Percentiles rank a stretch among this genome's conserved stretches.
These are phyloP conservation scores for Eucalyptus virginea DNA, from an alignment of 345 rosid genomes.

Conservation along the genomic window DNA sequence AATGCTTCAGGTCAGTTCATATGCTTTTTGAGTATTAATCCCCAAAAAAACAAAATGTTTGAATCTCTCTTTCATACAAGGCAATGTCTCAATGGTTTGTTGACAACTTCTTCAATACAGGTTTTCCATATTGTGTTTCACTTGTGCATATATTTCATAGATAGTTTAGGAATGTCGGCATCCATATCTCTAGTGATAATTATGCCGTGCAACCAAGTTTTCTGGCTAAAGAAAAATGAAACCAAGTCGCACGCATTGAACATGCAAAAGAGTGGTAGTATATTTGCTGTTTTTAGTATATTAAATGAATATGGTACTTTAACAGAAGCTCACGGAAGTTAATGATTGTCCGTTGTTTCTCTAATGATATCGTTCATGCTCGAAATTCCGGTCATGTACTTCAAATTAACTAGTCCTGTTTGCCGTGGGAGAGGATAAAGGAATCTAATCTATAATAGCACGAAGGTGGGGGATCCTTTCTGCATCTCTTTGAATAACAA, in stretches of 20 bases:
- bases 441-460: not conserved
- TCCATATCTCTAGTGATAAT: not conserved
- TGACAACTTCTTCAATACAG: not conserved
- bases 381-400: not conserved
- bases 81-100: not conserved
- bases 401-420: not conserved
- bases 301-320: not conserved
- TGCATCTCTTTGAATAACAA: not conserved
- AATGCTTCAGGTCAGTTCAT: constrained; percentile 4
- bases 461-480: not conserved
- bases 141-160: not conserved
- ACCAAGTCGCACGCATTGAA: not conserved
- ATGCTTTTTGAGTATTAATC: not conserved
- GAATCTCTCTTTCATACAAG: not conserved
- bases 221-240: not conserved
- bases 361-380: not conserved
- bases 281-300: not conserved
- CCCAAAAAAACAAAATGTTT: not conserved
- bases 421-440: not conserved
- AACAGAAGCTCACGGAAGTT: not conserved
- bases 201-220: not conserved
- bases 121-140: not conserved
- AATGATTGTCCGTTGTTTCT: not conserved
- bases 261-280: not conserved
- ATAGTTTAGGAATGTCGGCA: not conserved